Conservation (phyloP, 2,329 filamentous ascomycete genomes). For the Didymella sp. region DNA sequence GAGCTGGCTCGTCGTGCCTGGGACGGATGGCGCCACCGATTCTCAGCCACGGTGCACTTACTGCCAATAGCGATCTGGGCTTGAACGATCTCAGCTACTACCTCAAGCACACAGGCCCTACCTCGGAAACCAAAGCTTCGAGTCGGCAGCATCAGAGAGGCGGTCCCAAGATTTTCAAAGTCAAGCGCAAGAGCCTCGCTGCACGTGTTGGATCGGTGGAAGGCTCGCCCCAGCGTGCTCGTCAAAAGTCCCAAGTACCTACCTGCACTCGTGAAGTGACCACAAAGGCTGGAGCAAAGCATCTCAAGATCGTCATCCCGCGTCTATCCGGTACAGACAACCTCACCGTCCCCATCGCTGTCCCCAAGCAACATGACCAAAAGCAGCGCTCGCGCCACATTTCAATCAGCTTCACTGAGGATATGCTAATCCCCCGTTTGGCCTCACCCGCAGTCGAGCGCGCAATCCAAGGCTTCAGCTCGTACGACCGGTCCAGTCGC, state of each 20-base stretch:
- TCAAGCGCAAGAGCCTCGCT: constrained; percentile 35
- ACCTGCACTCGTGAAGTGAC: constrained; percentile 40
- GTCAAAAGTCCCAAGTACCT: constrained; percentile 26
- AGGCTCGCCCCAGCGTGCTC: constrained; percentile 27
- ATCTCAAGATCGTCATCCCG: constrained; percentile 41
- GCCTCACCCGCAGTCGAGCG: constrained; percentile 19
- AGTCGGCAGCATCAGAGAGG: constrained; percentile 26
- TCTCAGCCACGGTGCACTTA: constrained; percentile 42
- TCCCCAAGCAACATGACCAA: constrained; percentile 8
- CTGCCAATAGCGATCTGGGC: constrained; percentile 32
- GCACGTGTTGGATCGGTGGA: constrained; percentile 32
- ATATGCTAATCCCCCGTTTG: constrained; percentile 38
- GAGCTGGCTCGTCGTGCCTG: constrained; percentile 27
- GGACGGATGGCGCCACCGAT: constrained; percentile 44
- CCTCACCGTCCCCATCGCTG: constrained; percentile 13
- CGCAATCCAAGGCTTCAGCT: constrained; percentile 19
- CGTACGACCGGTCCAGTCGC: constrained; percentile 6
- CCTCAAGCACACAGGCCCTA: constrained; percentile 42
- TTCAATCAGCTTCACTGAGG: constrained; percentile 36
- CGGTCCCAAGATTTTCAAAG: constrained; percentile 35
- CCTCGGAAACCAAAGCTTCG: constrained; percentile 16
- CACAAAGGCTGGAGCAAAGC: constrained; percentile 38
- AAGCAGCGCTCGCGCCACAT: constrained; percentile 24
- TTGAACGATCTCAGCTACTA: constrained; percentile 43
- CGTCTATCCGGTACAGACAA: constrained; percentile 20